phyloP scores from a whole-genome alignment of 2,329 filamentous ascomycete species.

The Pleurostoma richardsiae region DNA sequence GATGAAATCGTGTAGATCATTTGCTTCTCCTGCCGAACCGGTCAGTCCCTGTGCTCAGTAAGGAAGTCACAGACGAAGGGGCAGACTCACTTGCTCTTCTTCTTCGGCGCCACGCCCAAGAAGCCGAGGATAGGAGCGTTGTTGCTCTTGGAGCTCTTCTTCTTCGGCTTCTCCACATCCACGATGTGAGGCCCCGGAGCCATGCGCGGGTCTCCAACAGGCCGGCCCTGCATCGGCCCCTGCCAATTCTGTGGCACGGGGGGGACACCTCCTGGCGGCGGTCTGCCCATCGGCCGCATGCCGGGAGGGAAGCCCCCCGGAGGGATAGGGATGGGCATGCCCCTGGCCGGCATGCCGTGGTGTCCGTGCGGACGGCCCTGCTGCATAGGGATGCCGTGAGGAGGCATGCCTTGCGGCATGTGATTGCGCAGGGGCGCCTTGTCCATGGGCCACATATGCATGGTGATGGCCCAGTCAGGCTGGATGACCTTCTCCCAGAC shows the following conservation, averaged over 20 bases:
- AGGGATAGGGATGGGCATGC: background rate
- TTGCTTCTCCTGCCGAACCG: too few relatives aligned
- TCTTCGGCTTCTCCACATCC: constrained; percentile 17
- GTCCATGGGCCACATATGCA: constrained; percentile 57
- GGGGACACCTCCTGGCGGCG: background rate
- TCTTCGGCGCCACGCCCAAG: too few relatives aligned
- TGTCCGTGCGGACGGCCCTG: background rate
- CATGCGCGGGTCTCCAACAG: background rate
- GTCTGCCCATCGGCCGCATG: background rate
- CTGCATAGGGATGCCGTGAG: background rate
- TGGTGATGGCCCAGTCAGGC: constrained; percentile 64
- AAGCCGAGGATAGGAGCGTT: too few relatives aligned
- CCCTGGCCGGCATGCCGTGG: constrained; percentile 1
- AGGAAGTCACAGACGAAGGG: too few relatives aligned
- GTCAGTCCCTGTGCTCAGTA: too few relatives aligned
- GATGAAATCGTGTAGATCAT: too few relatives aligned
- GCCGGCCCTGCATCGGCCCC: background rate
- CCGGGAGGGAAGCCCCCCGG: background rate
- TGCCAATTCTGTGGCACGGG: background rate
- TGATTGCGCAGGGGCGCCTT: constrained; percentile 23
- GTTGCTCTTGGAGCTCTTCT: background rate
- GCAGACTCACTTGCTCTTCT: too few relatives aligned
- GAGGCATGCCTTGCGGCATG: constrained; percentile 7
- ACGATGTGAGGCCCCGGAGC: constrained; percentile 14
- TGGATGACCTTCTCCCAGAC: constrained; percentile 80